Percentiles rank a stretch among this genome's conserved stretches.
These are phyloP conservation scores for Avena sativa DNA, from an alignment of 176 grass and related monocot species.

Conservation along the genomic window DNA sequence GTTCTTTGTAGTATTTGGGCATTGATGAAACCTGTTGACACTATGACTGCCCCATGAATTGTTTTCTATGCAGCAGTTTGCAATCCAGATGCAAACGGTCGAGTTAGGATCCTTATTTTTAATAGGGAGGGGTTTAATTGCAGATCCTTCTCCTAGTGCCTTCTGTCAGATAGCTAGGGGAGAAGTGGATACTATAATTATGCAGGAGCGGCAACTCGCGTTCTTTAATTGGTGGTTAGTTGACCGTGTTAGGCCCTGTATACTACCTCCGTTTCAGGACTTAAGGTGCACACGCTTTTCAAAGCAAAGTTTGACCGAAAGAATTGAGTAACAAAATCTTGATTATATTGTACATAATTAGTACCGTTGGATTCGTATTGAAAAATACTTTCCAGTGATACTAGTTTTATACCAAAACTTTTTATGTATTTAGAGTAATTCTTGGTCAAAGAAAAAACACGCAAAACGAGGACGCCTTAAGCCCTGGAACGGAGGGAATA, in stretches of 20 bases:
- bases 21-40: not conserved
- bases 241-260: constrained; percentile 26
- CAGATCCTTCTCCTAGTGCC: constrained; percentile 43
- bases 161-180: constrained; percentile 11
- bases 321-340: too few relatives aligned
- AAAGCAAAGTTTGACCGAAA: too few relatives aligned
- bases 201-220: not conserved
- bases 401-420: too few relatives aligned
- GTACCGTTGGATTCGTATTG: too few relatives aligned
- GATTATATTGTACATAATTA: too few relatives aligned
- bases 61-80: not conserved
- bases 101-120: not conserved
- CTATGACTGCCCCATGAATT: not conserved
- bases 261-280: too few relatives aligned
- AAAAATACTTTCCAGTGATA: too few relatives aligned
- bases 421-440: too few relatives aligned
- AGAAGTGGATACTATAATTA: not conserved
- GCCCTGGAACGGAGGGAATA: too few relatives aligned
- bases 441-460: too few relatives aligned
- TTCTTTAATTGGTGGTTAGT: constrained; percentile 2
- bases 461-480: too few relatives aligned
- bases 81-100: constrained; percentile 33
- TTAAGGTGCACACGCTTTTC: too few relatives aligned
- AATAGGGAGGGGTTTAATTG: not conserved
- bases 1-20: not conserved